Conservation (phyloP, 1,284 basidiomycete genomes). For the Butyriboletus regius region DNA sequence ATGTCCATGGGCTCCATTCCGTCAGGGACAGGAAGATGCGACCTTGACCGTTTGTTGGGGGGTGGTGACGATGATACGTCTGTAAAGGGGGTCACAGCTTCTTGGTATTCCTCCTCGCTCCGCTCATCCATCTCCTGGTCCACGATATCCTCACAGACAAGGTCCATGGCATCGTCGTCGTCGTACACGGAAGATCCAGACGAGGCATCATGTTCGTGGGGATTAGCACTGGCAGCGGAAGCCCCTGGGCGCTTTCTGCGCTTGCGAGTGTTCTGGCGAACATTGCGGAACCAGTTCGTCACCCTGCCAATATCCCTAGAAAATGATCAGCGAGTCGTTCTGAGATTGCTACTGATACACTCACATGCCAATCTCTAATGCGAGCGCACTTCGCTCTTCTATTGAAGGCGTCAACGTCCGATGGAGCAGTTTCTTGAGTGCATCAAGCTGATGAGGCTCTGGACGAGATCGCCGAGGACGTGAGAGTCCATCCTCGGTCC, state of each 20-base stretch:
- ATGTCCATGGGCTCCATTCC: slow-evolving; percentile 26
- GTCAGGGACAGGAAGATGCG: slow-evolving; percentile 22
- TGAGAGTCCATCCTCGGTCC: slow-evolving; percentile 30
- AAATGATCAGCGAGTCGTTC: slow-evolving; percentile 13
- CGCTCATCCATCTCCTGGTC: slow-evolving; percentile 44
- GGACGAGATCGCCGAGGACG: slow-evolving; percentile 64
- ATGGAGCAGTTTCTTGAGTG: slow-evolving; percentile 59
- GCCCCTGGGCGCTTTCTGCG: slow-evolving; percentile 43
- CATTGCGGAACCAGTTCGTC: slow-evolving; percentile 79
- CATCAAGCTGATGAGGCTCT: slow-evolving; percentile 66
- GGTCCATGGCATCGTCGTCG: slow-evolving; percentile 40
- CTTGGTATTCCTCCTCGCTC: slow-evolving; percentile 63
- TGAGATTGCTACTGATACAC: slow-evolving; percentile 18
- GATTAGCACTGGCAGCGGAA: slow-evolving; percentile 38
- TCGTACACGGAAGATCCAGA: slow-evolving; percentile 45
- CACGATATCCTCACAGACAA: slow-evolving; percentile 30
- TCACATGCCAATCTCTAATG: slow-evolving; percentile 66
- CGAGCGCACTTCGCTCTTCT: slow-evolving; percentile 65
- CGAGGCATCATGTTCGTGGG: slow-evolving; percentile 45
- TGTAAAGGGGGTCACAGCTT: slow-evolving; percentile 64
- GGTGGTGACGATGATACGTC: slow-evolving; percentile 48
- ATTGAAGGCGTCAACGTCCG: slow-evolving; percentile 69
- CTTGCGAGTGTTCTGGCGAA: slow-evolving; percentile 65
- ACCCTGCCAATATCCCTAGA: slow-evolving; percentile 70
- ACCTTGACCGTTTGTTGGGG: slow-evolving; percentile 26